Percentiles rank a stretch among this genome's conserved stretches.
These are phyloP conservation scores for Microbotryomycetes sp. DNA, from an alignment of 1,284 basidiomycete species.

Conservation along the genomic window DNA sequence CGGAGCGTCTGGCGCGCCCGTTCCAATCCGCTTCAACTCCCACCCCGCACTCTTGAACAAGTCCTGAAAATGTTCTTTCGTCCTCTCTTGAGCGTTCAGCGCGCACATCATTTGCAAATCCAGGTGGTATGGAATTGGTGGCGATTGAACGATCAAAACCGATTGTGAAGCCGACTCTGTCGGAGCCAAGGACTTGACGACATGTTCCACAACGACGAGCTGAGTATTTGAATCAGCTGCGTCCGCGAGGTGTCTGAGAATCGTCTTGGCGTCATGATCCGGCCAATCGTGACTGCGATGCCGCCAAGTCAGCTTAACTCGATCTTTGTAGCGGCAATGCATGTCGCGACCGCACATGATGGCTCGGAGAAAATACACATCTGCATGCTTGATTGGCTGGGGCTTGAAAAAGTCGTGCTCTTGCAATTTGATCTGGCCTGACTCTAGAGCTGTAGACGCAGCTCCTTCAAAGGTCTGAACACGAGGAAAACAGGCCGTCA, in stretches of 20 bases:
- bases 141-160: not conserved
- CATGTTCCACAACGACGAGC: constrained; percentile 43
- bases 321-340: not conserved
- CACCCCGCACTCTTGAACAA: constrained; percentile 3
- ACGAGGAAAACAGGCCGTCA: not conserved
- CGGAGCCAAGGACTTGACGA: constrained; percentile 20
- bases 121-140: constrained; percentile 5
- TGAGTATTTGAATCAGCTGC: constrained; percentile 36
- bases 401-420: constrained; percentile 49
- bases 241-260: constrained; percentile 37
- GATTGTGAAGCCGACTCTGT: not conserved
- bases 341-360: constrained; percentile 41
- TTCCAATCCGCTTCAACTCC: constrained; percentile 1
- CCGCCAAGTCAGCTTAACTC: not conserved
- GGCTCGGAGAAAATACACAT: constrained; percentile 45
- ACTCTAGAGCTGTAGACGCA: constrained; percentile 55
- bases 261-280: constrained; percentile 32
- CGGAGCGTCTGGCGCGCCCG: not conserved
- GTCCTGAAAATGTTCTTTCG: constrained; percentile 3
- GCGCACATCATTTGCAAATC: constrained; percentile 9
- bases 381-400: constrained; percentile 43
- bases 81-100: constrained; percentile 12
- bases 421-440: constrained; percentile 54
- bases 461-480: constrained; percentile 53
- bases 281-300: constrained; percentile 42